Percentiles rank a stretch among this genome's conserved stretches.
phyloP scores from a whole-genome alignment of 192 early-diverging fungal genomes.

The Rhizophagus clarus region DNA sequence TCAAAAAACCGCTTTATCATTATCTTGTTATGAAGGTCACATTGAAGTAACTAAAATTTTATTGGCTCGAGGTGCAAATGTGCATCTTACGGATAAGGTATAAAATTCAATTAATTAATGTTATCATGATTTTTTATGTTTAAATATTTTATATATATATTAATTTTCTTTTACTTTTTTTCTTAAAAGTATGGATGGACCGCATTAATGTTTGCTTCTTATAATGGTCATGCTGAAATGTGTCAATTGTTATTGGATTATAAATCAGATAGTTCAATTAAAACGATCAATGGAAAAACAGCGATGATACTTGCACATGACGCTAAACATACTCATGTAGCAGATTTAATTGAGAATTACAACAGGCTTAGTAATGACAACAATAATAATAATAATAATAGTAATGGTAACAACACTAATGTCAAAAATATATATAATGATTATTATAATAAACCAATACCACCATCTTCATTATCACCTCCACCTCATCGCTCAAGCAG shows the following conservation, averaged over 20 bases:
- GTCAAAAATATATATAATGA: background rate
- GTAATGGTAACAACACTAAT: background rate
- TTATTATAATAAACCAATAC: background rate
- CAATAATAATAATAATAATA: background rate
- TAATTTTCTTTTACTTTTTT: background rate
- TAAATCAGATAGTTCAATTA: conserved; percentile 39
- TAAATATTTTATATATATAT: background rate
- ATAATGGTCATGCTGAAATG: conserved; percentile 35
- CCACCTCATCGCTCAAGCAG: background rate
- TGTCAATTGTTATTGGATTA: conserved; percentile 40
- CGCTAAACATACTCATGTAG: conserved; percentile 37
- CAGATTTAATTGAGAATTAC: conserved; percentile 39
- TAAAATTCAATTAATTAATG: background rate
- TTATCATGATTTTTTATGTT: background rate
- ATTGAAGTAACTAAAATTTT: conserved; percentile 38
- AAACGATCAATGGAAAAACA: conserved; percentile 41
- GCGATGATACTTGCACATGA: conserved; percentile 40
- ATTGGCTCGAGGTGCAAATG: conserved; percentile 37
- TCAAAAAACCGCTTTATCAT: conserved; percentile 40
- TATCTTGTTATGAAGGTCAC: conserved; percentile 43
- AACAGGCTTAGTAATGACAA: background rate
- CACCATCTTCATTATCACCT: background rate
- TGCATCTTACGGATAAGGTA: conserved; percentile 38
- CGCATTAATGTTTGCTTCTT: conserved; percentile 47
- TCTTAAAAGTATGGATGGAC: conserved; percentile 42